Base-by-base conservation (phyloP, 768 basidiomycete genomes). In the Hericium rajendrae region DNA sequence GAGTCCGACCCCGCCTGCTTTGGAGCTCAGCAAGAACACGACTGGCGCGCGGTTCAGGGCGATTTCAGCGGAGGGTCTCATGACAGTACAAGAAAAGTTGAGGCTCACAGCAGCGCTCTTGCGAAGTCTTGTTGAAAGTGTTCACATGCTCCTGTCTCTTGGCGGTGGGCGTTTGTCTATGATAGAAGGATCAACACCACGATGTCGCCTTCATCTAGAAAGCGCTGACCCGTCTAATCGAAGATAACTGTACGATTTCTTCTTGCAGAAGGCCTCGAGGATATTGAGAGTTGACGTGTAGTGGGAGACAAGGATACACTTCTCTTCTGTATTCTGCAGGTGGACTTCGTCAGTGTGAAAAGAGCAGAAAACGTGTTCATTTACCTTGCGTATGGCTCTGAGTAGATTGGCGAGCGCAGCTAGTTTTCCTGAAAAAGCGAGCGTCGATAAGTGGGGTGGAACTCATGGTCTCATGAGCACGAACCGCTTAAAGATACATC, bases 251-350 rank as follows among this genome's bases (percentile, higher is more conserved):
- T 93, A 97, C 10, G 75, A 73, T 63, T 78, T 82, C 60, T 78
- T 82, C 69, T 84, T 81, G 73, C 94, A 95, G 62, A 85, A 88
- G 3, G 82, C 82, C 72, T 97, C 92, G 32, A 99, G 74, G 56
- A 99, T 82, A 66, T 97, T 90, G 54, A 99, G 82, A 1, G 94
- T 97, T 4, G 88, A 86, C 0, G 94, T 98, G 66, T 89, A 99
- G 68, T 98, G 94, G n/a, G 94, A 97, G 38, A 95, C 91, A 43
- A 99, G 72, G 38, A 97, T 88, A 64, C 92, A 88, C 79, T 99
- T 99, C 72, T 99, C 95, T 41, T 88, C 84, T 0, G 91, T 93
- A 38, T 76, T 73, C 85, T 91, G 58, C 18, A 9, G 51, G 53
- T 11, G 43, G 57, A 13, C 48, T 20, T 18, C 8, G 64, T 43